Percentiles rank a stretch among this genome's conserved stretches.
These are phyloP conservation scores for Candida schatavii DNA, from an alignment of 805 yeast species.

Conservation along the genomic window DNA sequence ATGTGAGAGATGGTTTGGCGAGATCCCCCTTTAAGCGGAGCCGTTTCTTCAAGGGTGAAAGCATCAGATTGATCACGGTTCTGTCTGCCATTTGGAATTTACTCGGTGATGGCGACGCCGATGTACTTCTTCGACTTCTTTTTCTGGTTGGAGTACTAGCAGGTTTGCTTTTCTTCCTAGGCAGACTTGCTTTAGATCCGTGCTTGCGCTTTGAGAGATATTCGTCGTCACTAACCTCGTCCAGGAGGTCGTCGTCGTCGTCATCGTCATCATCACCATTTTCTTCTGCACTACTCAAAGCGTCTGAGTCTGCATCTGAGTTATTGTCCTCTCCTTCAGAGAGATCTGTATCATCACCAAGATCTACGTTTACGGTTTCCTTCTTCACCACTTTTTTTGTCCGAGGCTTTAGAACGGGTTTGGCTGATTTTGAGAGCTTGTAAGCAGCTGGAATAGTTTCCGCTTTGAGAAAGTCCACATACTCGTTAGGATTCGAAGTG, in stretches of 20 bases:
- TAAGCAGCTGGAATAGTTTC: constrained; percentile 10
- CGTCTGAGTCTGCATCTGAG: neutral
- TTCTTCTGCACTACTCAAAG: constrained; percentile 7
- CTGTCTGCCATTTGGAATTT: constrained; percentile 12
- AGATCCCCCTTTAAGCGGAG: constrained; percentile 10
- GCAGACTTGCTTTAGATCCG: neutral
- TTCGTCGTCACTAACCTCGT: neutral
- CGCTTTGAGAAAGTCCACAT: constrained; percentile 27
- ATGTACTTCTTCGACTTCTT: neutral
- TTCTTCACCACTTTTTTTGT: constrained; percentile 3
- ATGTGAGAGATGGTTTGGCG: constrained; percentile 3
- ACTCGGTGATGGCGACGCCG: neutral
- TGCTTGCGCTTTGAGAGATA: neutral
- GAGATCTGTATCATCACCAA: neutral
- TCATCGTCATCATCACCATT: constrained; percentile 13
- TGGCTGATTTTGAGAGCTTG: constrained; percentile 6
- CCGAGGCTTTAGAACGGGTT: too few species aligned
- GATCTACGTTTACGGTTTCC: neutral
- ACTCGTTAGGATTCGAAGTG: constrained; percentile 22
- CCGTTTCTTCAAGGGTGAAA: constrained; percentile 21
- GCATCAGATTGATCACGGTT: constrained; percentile 18
- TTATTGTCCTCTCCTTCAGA: neutral
- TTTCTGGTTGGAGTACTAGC: neutral
- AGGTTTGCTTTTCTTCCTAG: neutral
- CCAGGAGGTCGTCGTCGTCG: constrained; percentile 13